Evolutionary conservation across 2,329 filamentous ascomycete species (phyloP), one percentile per base, ranked within the genome.

Genomic region (Aspergillus sp.): DNA sequence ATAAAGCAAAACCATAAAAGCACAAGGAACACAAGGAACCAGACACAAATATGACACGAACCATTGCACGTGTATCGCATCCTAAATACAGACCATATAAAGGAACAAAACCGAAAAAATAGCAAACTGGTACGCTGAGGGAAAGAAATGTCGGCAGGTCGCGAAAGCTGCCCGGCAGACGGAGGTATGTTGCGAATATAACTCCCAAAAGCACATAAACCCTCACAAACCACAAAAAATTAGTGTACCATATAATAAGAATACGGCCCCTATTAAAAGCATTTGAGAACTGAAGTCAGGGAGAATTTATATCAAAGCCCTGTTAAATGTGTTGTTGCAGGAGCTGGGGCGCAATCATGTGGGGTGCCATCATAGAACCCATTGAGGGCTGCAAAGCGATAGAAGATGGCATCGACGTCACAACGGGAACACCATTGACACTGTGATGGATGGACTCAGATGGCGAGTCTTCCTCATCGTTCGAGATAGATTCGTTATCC

Each of bases 401-500:
- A 4, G 63, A 51, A 15, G 72, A 63, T 40, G 72, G 65, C 72
- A 77, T 75, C 24, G 73, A 67, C 6, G 72, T 70, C 65, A 76
- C 67, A 39, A 62, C 60, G 9, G 70, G 60, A 66, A 75, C 71
- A 62, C 67, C 71, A 24, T 73, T 64, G 60, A 75, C 68, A 52
- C 61, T 62, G 42, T 60, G 67, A 12, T 70, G 66, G 19, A 72
- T 54, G 37, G 68, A 69, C n/a, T 68, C 69, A 5, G 70, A 67
- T 13, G 67, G 86, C 15, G 90, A 89, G 12, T 89, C 92, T 17
- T 90, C 92, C 22, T 93, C 89, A 62, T 91, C 90, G 27, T 93
- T 83, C 40, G 90, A 88, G 52, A 89, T 89, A 55, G 93, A 86
- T 30, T 93, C 89, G 65, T 95, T 90, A 64, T 96, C 91, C 60